Base-by-base conservation (phyloP, 768 basidiomycete genomes). In the Mycena venus region DNA sequence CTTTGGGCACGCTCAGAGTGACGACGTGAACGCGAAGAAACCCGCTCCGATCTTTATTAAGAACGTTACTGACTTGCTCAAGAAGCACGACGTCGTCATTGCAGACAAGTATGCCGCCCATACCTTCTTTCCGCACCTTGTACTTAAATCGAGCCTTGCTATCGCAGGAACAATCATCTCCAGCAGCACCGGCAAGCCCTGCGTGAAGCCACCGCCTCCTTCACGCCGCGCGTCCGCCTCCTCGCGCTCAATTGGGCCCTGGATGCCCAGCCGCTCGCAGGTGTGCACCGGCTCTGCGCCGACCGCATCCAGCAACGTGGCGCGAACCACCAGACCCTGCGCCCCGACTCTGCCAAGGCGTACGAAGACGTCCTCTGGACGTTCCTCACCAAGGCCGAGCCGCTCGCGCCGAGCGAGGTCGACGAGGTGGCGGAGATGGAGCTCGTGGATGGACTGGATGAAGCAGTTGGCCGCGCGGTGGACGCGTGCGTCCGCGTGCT, bases 1-100 rank as follows among this genome's bases (percentile, higher is more conserved):
- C 0, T 98, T 96, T 73, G 96, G 89, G 0, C 98, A 99, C 80
- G 96, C 95, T 0, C 98, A 99, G 80, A 96, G 94, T 78, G 98
- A 99, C 81, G 96, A 99, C 78, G 89, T 99, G 7, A 85, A 87
- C 42, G 89, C 80, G 38, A 99, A 96, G 85, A 96, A 93, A 80
- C 61, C 93, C 1, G 96, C 88, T 0, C 87, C 92, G 0, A 72
- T 80, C 4, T 98, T 98, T 81, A 79, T 95, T 66, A 91, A 87
- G 80, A 97, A 95, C 71, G 94, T 98, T 44, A 79, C 84, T 17
- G 80, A 85, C 0, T 86, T 94, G 1, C 85, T 99, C 29, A 80
- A 89, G 65, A 86, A 81, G 0, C 85, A 94, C 61, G 88, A 94
- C 71, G 91, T 99, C 0, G 97, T 99, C 27, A 95, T 95, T 74